A percentile compares a stretch with the other conserved stretches of the same genome.
phyloP scores from a whole-genome alignment of 2,329 filamentous ascomycete species.

The Thyridium curvatum region DNA sequence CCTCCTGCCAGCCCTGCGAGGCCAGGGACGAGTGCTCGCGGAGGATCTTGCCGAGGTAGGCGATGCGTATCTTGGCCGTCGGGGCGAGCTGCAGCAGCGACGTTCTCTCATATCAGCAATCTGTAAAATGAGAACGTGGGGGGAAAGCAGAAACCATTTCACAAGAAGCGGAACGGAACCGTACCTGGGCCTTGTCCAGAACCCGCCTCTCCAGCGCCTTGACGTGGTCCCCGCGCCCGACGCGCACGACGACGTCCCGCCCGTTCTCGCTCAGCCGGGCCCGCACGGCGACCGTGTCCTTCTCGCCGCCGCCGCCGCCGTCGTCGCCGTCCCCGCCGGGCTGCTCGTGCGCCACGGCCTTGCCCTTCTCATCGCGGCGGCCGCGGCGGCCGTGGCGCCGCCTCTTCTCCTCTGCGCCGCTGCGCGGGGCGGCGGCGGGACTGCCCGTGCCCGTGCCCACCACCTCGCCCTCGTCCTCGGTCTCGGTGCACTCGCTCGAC shows the following conservation, averaged over 20 bases:
- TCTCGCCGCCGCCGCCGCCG: slow-evolving; percentile 18
- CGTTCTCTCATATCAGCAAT: no score
- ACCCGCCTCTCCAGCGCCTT: slow-evolving; percentile 56
- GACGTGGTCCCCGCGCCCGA: slow-evolving; percentile 58
- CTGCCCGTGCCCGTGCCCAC: slow-evolving; percentile 10
- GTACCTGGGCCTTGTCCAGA: slow-evolving; percentile 55
- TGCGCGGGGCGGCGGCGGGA: no score
- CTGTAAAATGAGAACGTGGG: not conserved
- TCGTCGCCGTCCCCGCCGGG: no score
- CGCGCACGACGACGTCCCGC: slow-evolving; percentile 53
- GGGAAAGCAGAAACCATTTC: not conserved
- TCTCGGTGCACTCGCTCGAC: no score
- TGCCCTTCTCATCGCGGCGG: slow-evolving; percentile 46
- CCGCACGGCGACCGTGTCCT: slow-evolving; percentile 44
- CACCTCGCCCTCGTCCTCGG: not conserved
- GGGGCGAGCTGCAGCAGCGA: slow-evolving; percentile 47
- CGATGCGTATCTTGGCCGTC: slow-evolving; percentile 59
- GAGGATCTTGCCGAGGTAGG: slow-evolving; percentile 76
- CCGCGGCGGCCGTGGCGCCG: slow-evolving; percentile 11
- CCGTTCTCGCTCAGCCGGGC: slow-evolving; percentile 62
- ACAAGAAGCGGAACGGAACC: not conserved
- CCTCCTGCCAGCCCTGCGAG: slow-evolving; percentile 69
- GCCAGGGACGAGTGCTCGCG: slow-evolving; percentile 59
- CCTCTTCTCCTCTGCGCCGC: slow-evolving; percentile 7
- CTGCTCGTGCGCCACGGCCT: slow-evolving; percentile 33